phyloP scores from a whole-genome alignment of 75 land plant species.

The Pinus albicaulis region DNA sequence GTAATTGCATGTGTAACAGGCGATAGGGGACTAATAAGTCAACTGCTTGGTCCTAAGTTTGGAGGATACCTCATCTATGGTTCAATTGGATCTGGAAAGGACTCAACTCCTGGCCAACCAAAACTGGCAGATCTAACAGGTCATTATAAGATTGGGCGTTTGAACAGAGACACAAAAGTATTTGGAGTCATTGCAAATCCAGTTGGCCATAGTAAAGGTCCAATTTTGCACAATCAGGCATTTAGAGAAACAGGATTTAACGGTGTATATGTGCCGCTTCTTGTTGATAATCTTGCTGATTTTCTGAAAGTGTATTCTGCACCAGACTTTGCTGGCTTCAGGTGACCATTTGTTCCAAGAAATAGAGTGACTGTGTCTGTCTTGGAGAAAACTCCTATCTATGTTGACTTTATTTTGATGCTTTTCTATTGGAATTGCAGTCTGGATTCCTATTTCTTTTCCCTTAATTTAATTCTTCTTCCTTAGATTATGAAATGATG shows the following conservation, averaged over 20 bases:
- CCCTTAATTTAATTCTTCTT: background rate
- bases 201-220: constrained; percentile 77
- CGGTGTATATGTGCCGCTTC: constrained; percentile 67
- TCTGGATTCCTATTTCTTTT: background rate
- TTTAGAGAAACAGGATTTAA: constrained; percentile 42
- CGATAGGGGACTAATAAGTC: constrained; percentile 55
- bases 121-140: constrained; percentile 35
- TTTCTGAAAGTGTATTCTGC: constrained; percentile 51
- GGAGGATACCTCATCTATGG: constrained; percentile 61
- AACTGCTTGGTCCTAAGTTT: constrained; percentile 57
- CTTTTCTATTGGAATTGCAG: constrained; percentile 1
- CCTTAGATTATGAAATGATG: background rate
- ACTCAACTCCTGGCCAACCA: constrained; percentile 63
- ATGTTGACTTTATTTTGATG: background rate
- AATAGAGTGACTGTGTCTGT: background rate
- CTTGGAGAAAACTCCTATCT: background rate
- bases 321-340: constrained; percentile 74
- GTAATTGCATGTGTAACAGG: constrained; percentile 50
- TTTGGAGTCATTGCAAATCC: constrained; percentile 76
- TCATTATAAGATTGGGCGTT: constrained; percentile 30
- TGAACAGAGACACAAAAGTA: constrained; percentile 52
- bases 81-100: constrained; percentile 32
- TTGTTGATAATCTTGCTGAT: constrained; percentile 55
- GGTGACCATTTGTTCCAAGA: constrained; percentile 24
- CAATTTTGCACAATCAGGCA: constrained; percentile 56